Conservation (phyloP, 1,284 basidiomycete genomes). For the Laetiporus sulphureus region DNA sequence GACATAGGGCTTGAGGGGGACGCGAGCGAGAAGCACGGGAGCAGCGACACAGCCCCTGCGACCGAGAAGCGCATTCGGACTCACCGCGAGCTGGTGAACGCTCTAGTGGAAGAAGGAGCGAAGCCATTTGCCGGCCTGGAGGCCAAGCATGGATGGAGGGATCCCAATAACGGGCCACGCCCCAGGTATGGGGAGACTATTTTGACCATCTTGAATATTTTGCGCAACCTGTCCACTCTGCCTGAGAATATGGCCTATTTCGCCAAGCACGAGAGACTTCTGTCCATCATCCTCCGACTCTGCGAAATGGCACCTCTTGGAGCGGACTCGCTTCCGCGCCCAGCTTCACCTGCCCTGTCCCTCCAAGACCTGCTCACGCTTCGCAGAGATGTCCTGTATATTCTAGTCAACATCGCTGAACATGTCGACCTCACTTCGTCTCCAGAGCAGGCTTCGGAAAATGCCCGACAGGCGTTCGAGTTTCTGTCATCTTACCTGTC, state of each 20-base stretch:
- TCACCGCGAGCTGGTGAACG: constrained; percentile 56
- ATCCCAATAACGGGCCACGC: constrained; percentile 40
- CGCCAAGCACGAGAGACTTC: constrained; percentile 55
- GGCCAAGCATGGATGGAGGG: constrained; percentile 40
- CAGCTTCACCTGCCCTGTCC: constrained; percentile 53
- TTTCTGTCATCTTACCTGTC: constrained; percentile 74
- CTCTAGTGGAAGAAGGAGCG: constrained; percentile 49
- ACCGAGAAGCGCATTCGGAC: constrained; percentile 45
- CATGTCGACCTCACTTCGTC: constrained; percentile 40
- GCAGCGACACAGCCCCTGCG: constrained; percentile 21
- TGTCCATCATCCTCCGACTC: constrained; percentile 67
- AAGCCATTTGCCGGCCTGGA: constrained; percentile 53
- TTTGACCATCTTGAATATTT: constrained; percentile 70
- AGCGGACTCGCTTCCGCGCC: constrained; percentile 32
- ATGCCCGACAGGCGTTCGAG: constrained; percentile 54
- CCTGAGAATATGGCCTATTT: constrained; percentile 70
- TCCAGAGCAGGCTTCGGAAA: constrained; percentile 29
- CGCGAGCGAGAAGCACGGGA: constrained; percentile 30
- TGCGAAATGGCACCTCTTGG: constrained; percentile 39
- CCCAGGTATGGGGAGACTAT: constrained; percentile 67
- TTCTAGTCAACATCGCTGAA: constrained; percentile 62
- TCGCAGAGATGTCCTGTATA: constrained; percentile 74
- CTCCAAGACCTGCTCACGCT: constrained; percentile 67
- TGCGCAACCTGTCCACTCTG: constrained; percentile 80
- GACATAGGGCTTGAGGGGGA: constrained; percentile 70